These are phyloP conservation scores for Wickerhamiella vanderwaltii DNA, from an alignment of 805 yeast species.

Conservation along the genomic window DNA sequence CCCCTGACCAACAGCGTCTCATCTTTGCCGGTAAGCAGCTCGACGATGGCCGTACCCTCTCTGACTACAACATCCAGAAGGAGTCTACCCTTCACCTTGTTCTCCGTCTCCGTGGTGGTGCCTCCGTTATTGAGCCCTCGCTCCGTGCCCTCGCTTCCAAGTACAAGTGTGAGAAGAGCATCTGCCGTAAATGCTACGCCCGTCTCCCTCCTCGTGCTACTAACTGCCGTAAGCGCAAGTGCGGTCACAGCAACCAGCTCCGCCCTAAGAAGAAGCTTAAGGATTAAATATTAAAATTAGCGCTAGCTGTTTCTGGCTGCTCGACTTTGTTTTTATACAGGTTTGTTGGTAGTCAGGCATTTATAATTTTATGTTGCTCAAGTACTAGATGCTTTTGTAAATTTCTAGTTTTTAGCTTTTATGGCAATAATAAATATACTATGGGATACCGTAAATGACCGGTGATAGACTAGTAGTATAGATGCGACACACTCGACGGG, in stretches of 20 bases:
- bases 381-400: too few relatives aligned
- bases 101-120: conserved; percentile 94
- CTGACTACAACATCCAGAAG: conserved; percentile 99
- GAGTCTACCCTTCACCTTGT: conserved; percentile 96
- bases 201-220: conserved; percentile 99
- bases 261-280: conserved; percentile 99
- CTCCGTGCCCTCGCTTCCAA: conserved; percentile 97
- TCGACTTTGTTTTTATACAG: too few relatives aligned
- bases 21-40: conserved; percentile 99
- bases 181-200: conserved; percentile 99
- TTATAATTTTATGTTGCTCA: too few relatives aligned
- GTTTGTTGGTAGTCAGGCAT: too few relatives aligned
- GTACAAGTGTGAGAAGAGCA: conserved; percentile 98
- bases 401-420: too few relatives aligned
- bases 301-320: neutral
- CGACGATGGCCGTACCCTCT: conserved; percentile 97
- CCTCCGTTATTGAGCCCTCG: conserved; percentile 90
- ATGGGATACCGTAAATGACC: conserved; percentile 77
- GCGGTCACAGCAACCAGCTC: conserved; percentile 99
- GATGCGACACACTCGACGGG: conserved; percentile 59
- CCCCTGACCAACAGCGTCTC: conserved; percentile 99
- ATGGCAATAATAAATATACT: neutral
- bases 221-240: conserved; percentile 99
- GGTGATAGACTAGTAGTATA: conserved; percentile 90
- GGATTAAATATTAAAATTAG: conserved; percentile 38